Conservation (phyloP, 371 early-diverging fungal species). For the Lichtheimia ornata region DNA sequence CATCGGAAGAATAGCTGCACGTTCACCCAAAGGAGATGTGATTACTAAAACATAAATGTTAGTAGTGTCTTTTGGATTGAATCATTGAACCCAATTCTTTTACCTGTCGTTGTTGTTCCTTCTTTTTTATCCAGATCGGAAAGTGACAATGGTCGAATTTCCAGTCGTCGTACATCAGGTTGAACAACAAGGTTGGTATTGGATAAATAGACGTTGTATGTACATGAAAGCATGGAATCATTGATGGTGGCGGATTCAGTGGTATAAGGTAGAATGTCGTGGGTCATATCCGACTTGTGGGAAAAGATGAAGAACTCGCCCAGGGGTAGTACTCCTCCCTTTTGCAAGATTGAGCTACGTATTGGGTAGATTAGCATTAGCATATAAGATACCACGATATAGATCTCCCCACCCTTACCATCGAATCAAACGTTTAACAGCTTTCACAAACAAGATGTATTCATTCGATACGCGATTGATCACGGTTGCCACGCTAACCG, state of each 20-base stretch:
- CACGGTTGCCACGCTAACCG: slow-evolving; percentile 9
- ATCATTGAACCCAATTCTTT: not conserved
- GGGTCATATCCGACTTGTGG: not conserved
- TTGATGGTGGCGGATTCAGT: not conserved
- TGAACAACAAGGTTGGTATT: slow-evolving; percentile 45
- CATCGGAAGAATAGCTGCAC: slow-evolving; percentile 21
- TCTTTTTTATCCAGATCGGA: slow-evolving; percentile 24
- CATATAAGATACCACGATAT: not conserved
- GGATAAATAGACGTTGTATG: slow-evolving; percentile 44
- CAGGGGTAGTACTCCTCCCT: slow-evolving; percentile 36
- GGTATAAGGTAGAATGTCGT: no score
- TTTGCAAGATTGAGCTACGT: slow-evolving; percentile 35
- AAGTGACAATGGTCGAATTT: slow-evolving; percentile 24
- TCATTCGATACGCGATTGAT: slow-evolving; percentile 35
- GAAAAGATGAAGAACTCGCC: slow-evolving; percentile 48
- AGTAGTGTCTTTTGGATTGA: not conserved
- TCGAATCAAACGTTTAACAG: slow-evolving; percentile 36
- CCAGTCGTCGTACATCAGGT: slow-evolving; percentile 35
- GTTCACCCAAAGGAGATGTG: slow-evolving; percentile 38
- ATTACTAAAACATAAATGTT: slow-evolving; percentile 20
- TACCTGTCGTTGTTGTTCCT: slow-evolving; percentile 22
- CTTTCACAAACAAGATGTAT: slow-evolving; percentile 40
- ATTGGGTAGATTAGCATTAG: not conserved
- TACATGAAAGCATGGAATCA: slow-evolving; percentile 23
- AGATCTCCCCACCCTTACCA: slow-evolving; percentile 32